Evolutionary conservation across 495 filamentous ascomycete genomes (phyloP), one percentile per base, ranked within the genome.

Genomic region (Aspergillus coremiiformis): DNA sequence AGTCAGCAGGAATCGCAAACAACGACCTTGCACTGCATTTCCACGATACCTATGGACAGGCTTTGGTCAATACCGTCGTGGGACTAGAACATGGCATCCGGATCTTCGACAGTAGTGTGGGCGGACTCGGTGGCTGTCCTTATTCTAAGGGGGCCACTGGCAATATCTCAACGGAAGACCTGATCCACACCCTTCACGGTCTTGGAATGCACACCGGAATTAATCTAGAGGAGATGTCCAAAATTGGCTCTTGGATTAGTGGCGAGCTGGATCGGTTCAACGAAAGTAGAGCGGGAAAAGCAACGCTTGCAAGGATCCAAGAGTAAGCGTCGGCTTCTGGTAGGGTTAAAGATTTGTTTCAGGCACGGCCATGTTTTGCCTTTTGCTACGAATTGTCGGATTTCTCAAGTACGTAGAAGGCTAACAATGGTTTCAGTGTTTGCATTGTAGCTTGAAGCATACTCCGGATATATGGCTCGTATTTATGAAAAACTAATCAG

Each of bases 31-130:
- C 92, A 1, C 82, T 95, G 66, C 93, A 98, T 61, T 96, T 96
- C 63, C 93, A 97, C 56, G 90, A 98, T 60, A 99, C 94, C 4
- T 99, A 94, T 67, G 94, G 91, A 9, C 87, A 93, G 71, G 94
- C 94, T 7, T 73, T 97, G 48, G 87, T 95, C 24, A 96, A 98
- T 62, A 86, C 85, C 0, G 79, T 90, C 4, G 86, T 96, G 3
- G 84, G 85, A 19, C 71, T 97, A 8, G 91, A 96, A 67, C 84
- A 89, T 49, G 93, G 93, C 0, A 84, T 99, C 49, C 68, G 93
- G 37, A 86, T 83, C 1, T 97, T 97, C 68, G 93, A 99, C 64
- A 83, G 82, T 52, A 88, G 86, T 47, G 90, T 97, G 10, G 91
- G 83, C 2, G 94, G 94, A 0, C 73, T 99, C 8, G 93, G 93